These are phyloP conservation scores for Saraca asoca DNA, from an alignment of 331 rosid species.

Conservation along the genomic window DNA sequence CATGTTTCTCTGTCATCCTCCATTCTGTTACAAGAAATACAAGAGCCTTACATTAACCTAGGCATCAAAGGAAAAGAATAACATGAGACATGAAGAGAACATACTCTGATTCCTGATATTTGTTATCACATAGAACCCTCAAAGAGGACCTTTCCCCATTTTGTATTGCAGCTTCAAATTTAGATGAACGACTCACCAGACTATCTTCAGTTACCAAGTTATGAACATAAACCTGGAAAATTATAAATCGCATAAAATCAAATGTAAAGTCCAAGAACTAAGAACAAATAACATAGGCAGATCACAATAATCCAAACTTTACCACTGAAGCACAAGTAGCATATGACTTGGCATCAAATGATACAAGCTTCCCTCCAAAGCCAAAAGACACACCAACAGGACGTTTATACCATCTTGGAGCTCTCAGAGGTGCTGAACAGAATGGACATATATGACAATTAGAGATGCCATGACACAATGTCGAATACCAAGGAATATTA, in stretches of 20 bases:
- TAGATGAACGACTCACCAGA: conserved; percentile 84
- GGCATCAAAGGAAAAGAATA: conserved; percentile 16
- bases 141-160: conserved; percentile 80
- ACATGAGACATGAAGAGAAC: conserved; percentile 30
- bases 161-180: conserved; percentile 91
- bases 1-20: conserved; percentile 92
- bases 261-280: conserved; percentile 7
- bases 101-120: conserved; percentile 81
- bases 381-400: conserved; percentile 97
- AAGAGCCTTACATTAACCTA: conserved; percentile 6
- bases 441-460: conserved; percentile 9
- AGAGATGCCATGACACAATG: conserved; percentile 27
- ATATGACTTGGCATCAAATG: conserved; percentile 64
- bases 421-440: conserved; percentile 68
- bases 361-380: conserved; percentile 92
- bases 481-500: neutral
- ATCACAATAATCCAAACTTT: conserved; percentile 33
- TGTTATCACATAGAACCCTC: conserved; percentile 80
- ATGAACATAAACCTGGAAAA: conserved; percentile 77
- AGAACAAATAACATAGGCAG: conserved; percentile 10
- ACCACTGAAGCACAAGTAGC: conserved; percentile 77
- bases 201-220: conserved; percentile 78
- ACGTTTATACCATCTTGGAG: conserved; percentile 97
- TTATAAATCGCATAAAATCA: conserved; percentile 27
- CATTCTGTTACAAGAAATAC: conserved; percentile 51